Evolutionary conservation across 2,329 filamentous ascomycete species (phyloP).

Genomic region (Zasmidium citrigriseum): DNA sequence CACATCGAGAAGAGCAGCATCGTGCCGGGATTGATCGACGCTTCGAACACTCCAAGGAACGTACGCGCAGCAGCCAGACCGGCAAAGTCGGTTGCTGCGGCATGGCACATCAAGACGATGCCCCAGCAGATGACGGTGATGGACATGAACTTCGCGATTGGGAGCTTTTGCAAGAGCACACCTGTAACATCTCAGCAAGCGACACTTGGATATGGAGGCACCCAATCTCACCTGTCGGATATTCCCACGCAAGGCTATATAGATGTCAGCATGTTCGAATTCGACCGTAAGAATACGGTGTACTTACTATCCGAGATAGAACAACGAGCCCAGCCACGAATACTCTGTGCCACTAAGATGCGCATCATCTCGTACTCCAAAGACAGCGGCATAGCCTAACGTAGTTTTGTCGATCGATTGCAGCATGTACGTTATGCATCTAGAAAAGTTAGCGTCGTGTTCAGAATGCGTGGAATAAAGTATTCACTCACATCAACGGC

Average conservation of each 20-base stretch:
- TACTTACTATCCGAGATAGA: constrained; percentile 5
- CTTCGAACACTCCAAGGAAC: constrained; percentile 58
- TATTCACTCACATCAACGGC: constrained; percentile 9
- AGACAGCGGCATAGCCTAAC: constrained; percentile 43
- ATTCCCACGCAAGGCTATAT: constrained; percentile 50
- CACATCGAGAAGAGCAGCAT: constrained; percentile 68
- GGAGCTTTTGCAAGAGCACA: not conserved
- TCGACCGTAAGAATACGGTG: not conserved
- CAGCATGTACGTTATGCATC: constrained; percentile 34
- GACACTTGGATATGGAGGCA: too few species aligned
- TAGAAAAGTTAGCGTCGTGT: not conserved
- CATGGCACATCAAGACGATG: constrained; percentile 36
- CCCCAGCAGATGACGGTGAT: constrained; percentile 50
- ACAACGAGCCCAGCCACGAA: constrained; percentile 2
- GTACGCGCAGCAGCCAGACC: constrained; percentile 58
- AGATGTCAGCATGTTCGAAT: not conserved
- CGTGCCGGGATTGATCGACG: constrained; percentile 60
- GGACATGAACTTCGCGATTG: constrained; percentile 3
- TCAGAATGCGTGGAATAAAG: not conserved
- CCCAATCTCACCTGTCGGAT: not conserved
- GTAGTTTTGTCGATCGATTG: constrained; percentile 40
- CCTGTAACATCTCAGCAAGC: too few species aligned
- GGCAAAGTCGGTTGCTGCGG: constrained; percentile 47
- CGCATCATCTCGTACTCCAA: constrained; percentile 48
- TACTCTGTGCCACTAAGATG: constrained; percentile 39